phyloP scores from a whole-genome alignment of 306 rosid species.

The Pueraria montana region DNA sequence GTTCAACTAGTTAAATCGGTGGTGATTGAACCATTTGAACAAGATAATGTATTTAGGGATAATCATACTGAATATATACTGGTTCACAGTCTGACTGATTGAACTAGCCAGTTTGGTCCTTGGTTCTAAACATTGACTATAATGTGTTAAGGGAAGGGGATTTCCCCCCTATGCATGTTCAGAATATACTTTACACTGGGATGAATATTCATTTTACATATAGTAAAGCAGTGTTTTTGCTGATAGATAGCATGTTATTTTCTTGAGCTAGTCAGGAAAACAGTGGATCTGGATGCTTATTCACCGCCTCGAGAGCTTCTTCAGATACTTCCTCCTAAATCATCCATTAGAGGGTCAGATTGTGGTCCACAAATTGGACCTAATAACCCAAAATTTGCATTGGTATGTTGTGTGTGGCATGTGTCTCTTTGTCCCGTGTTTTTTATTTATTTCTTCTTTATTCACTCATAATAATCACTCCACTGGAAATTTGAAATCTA shows the following conservation, averaged over 20 bases:
- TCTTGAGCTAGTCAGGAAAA: conserved; percentile 69
- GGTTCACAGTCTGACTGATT: conserved; percentile 1
- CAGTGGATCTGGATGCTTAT: conserved; percentile 74
- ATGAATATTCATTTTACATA: conserved; percentile 1
- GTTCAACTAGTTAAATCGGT: conserved; percentile 4
- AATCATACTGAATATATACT: conserved; percentile 2
- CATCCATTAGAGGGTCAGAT: conserved; percentile 79
- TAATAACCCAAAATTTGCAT: conserved; percentile 76
- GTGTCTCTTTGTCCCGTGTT: neutral
- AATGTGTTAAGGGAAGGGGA: neutral
- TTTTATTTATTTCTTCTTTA: conserved; percentile 11
- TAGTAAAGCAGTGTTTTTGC: conserved; percentile 33
- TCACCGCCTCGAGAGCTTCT: conserved; percentile 85
- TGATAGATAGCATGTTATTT: conserved; percentile 44
- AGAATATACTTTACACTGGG: neutral
- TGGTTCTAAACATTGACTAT: conserved; percentile 23
- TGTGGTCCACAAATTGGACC: conserved; percentile 88
- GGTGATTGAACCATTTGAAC: conserved; percentile 2
- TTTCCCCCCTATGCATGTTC: neutral
- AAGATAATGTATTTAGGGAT: neutral
- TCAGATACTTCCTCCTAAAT: conserved; percentile 82
- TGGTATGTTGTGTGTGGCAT: conserved; percentile 51
- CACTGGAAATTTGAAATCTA: conserved; percentile 5
- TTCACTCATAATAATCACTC: conserved; percentile 20
- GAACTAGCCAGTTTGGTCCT: neutral